Base-by-base conservation (phyloP, 768 basidiomycete species). In the Kwoniella botswanensis region DNA sequence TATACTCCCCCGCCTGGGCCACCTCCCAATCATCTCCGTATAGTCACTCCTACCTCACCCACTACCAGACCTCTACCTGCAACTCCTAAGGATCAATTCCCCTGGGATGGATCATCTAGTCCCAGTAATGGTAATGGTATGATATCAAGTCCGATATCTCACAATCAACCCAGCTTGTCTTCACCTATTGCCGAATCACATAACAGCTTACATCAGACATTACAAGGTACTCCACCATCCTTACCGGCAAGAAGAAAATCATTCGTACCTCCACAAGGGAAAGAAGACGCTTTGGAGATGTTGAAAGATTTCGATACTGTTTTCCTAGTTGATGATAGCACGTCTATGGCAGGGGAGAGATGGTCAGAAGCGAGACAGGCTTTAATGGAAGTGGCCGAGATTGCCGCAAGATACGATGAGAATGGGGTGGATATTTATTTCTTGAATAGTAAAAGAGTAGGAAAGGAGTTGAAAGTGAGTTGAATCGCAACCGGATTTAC, bases 361-460 rank as follows among this genome's bases (percentile, higher is more conserved):
- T 83, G 82, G 82, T 65, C 71, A 18, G 65, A 79, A 53, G 79
- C 80, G 2, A 52, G 72, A 18, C 46, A 53, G 22, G 77, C 79
- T 7, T 61, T 83, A 59, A 75, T 76, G 71, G 79, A 75, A 21
- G 74, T 82, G 5, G 77, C 79, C 2, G 79, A 79, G 58, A 75
- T 74, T 3, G 82, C 78, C 4, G 75, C 78, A 11, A 22, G 63
- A 21, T 78, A 78, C 62, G 75, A 78, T 54, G 68, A 73, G 59
- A 71, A 80, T 56, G 78, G 80, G 26, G 73, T 82, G 18, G 82
- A 83, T 53, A 63, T 83, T 3, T 77, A 80, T 63, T 82, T 83
- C 63, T 56, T 82, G 24, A 83, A 83, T 68, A 71, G 71, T 41
- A 76, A 75, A 43, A 55, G 79, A 1, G 77, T 78, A 3, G 82